phyloP scores from a whole-genome alignment of 1,284 basidiomycete genomes.

The Lentinula novae-zelandiae region DNA sequence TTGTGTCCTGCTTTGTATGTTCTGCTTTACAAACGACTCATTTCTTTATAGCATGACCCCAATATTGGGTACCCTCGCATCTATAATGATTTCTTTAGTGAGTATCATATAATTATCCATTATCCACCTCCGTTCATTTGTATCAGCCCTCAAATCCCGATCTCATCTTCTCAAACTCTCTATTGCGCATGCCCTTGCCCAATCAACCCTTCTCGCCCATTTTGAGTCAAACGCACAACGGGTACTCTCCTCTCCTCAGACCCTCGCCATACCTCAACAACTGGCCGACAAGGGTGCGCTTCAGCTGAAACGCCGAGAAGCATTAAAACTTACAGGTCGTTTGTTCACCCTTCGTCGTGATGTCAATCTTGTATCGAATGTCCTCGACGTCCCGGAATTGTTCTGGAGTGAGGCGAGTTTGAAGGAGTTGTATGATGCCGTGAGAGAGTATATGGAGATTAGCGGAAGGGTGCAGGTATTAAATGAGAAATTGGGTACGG shows the following conservation, averaged over 20 bases:
- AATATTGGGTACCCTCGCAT: conserved; percentile 83
- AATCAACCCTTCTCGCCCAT: conserved; percentile 88
- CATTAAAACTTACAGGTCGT: conserved; percentile 83
- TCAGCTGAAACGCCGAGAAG: conserved; percentile 76
- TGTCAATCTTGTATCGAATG: conserved; percentile 89
- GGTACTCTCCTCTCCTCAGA: conserved; percentile 77
- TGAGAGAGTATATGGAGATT: conserved; percentile 94
- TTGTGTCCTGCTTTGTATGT: conserved; percentile 22
- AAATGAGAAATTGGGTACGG: conserved; percentile 87
- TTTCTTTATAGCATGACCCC: conserved; percentile 68
- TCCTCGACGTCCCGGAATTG: conserved; percentile 91
- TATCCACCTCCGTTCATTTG: conserved; percentile 9
- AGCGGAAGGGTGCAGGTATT: conserved; percentile 80
- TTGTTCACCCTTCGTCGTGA: conserved; percentile 89
- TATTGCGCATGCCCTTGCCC: conserved; percentile 90
- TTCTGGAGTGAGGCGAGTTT: conserved; percentile 95
- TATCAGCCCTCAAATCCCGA: conserved; percentile 79
- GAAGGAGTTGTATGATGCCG: conserved; percentile 88
- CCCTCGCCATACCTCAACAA: conserved; percentile 81
- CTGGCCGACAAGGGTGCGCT: conserved; percentile 80
- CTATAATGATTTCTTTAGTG: conserved; percentile 91
- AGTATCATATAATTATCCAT: conserved; percentile 22
- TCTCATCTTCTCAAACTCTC: conserved; percentile 88
- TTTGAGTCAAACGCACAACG: conserved; percentile 83
- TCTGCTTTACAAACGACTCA: not conserved